These are phyloP conservation scores for Botrytis porri DNA, from an alignment of 2,329 filamentous ascomycete species.

Conservation along the genomic window DNA sequence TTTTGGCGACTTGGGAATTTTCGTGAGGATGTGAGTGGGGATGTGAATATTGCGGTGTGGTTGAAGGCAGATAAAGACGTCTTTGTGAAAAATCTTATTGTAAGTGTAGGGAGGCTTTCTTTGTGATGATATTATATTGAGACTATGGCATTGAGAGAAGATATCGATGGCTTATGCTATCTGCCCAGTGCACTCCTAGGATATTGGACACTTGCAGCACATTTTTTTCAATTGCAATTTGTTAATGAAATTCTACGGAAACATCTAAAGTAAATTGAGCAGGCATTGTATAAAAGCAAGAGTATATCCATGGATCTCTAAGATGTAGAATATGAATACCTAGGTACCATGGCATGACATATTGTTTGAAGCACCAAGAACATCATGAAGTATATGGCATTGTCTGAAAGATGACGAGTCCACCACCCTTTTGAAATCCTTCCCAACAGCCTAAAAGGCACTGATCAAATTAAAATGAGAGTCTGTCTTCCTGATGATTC, in stretches of 20 bases:
- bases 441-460: neutral
- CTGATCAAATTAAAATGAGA: neutral
- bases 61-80: neutral
- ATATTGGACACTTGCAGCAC: no score
- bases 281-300: neutral
- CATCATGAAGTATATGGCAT: neutral
- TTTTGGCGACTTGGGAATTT: neutral
- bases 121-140: neutral
- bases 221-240: no score
- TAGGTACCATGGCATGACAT: neutral
- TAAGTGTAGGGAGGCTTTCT: neutral
- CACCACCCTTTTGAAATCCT: no score
- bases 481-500: neutral
- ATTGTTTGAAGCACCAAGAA: neutral
- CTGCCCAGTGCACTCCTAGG: no score
- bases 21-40: no score
- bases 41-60: no score
- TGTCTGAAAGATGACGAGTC: neutral
- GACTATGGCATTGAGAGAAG: accelerated
- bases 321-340: neutral
- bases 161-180: neutral
- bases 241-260: no score
- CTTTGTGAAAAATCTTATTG: neutral
- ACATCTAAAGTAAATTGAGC: no score
- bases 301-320: neutral